Conservation (phyloP, 2,329 filamentous ascomycete genomes). For the Fusarium sp. region DNA sequence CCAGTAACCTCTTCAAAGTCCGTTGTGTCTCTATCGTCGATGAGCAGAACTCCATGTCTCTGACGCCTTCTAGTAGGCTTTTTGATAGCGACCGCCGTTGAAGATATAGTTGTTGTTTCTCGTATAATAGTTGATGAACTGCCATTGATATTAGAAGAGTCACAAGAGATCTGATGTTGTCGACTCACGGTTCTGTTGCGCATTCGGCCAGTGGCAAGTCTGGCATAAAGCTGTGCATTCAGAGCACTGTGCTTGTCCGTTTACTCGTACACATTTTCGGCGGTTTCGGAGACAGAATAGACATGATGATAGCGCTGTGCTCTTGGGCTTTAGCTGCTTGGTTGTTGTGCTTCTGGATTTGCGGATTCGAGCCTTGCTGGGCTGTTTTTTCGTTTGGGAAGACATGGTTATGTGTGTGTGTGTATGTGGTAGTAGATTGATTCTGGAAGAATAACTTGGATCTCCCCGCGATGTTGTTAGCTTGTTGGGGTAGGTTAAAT, state of each 20-base stretch:
- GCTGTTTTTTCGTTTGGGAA: background rate
- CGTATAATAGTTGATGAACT: background rate
- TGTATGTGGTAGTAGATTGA: background rate
- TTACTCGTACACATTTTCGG: background rate
- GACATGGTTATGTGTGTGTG: background rate
- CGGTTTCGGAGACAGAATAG: background rate
- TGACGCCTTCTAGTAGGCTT: background rate
- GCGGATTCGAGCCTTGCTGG: background rate
- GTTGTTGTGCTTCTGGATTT: background rate
- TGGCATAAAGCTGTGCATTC: background rate
- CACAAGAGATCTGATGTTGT: fast-evolving
- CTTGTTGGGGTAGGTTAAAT: background rate
- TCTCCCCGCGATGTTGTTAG: background rate
- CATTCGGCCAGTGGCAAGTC: background rate
- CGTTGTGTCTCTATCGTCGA: background rate
- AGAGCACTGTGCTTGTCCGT: background rate
- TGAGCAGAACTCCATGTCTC: background rate
- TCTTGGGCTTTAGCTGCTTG: background rate
- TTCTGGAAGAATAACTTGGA: background rate
- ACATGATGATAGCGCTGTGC: background rate
- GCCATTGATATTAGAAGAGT: background rate
- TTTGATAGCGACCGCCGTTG: background rate
- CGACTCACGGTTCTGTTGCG: background rate
- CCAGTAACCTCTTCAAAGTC: background rate
- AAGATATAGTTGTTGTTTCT: background rate